Base-by-base conservation (phyloP, 805 yeast genomes). In the Debaryomyces maramus region DNA sequence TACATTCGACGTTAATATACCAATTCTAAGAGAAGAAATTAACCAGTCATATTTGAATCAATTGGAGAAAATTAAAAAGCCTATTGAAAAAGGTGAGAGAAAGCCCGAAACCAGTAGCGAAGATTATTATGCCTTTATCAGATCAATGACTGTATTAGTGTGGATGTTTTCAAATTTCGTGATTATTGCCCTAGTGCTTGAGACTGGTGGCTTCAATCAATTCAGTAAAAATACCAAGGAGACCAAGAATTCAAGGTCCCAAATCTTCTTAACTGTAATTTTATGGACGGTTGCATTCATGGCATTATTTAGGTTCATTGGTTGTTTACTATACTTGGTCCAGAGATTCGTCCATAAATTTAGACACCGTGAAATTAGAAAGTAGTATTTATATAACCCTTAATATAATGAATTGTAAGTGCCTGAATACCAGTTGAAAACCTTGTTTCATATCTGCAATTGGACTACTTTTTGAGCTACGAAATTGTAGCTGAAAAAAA, bases 231-330 rank as follows among this genome's bases (percentile, higher is more conserved):
- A 43, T 24, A 41, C 51, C 13, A 58, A 58, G 19, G 58, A 65
- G 5, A 43, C 56, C 26, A 61, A 55, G 7, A 47, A 57, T 3
- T 65, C 63, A 32, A 60, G 73, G 37, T 61, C 71, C 10, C 59
- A 67, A 23, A 63, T 75, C 3, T 72, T 65, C 47, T 69, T 71
- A 53, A 72, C 78, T 11, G 78, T 80, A 17, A 63, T 81, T 43
- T 69, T 80, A 42, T 79, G 85, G 83, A 58, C 77, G 29, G 83
- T 78, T 30, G 84, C 85, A 2, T 73, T 78, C 32, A 64, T 81
- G 67, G 83, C 85, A 0, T 56, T 74, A 7, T 72, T 81, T 61
- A 56, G 85, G 31, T 70, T 80, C 44, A 45, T 75, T 35, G 86
- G 86, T 6, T 74, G 82, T 50, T 44, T 67, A 8, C 39, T 65